Base-by-base conservation (phyloP, 495 filamentous ascomycete species). In the Xylaria castorea region DNA sequence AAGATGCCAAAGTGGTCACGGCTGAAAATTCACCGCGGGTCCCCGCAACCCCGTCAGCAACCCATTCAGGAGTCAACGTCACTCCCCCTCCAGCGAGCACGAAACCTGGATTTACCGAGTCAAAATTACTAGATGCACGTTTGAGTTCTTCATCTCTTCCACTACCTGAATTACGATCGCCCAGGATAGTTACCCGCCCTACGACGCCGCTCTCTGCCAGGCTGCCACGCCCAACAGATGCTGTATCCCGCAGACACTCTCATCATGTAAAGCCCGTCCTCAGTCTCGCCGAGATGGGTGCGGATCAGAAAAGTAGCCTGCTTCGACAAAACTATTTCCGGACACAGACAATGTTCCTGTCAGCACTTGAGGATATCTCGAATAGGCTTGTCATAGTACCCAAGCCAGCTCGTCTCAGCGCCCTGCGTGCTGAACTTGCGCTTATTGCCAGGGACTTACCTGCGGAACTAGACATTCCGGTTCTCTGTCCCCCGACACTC, bases 301-400 rank as follows among this genome's bases (percentile, higher is more conserved):
- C 73, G 18, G 76, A 77, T 5, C 89, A 92, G 77, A 92, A 90
- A 76, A 84, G 86, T 48, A 88, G 87, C 67, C 80, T 92, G 46
- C 79, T 94, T 63, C 83, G 90, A 69, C 87, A 92, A 70, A 92
- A 94, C 77, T 94, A 94, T 73, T 93, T 92, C 76, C 86, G 91
- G 8, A 90, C 88, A 68, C 87, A 94, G 78, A 93, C 90, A 1
- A 90, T 91, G 66, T 92, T 94, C 77, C 75, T 94, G 48, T 86
- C 87, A 11, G 92, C 92, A 20, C 84, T 94, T 12, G 91, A 93
- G 76, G 90, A 91, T 76, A 93, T 94, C 68, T 94, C 92, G 14
- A 92, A 92, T 77, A 89, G 91, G 32, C 82, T 94, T 65, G 90
- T 94, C 11, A 83, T 88, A 61, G 91, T 94, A 25, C 91, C 91